Base-by-base conservation (phyloP, 2,329 filamentous ascomycete species). In the Stagonosporopsis cucurbitacearum region DNA sequence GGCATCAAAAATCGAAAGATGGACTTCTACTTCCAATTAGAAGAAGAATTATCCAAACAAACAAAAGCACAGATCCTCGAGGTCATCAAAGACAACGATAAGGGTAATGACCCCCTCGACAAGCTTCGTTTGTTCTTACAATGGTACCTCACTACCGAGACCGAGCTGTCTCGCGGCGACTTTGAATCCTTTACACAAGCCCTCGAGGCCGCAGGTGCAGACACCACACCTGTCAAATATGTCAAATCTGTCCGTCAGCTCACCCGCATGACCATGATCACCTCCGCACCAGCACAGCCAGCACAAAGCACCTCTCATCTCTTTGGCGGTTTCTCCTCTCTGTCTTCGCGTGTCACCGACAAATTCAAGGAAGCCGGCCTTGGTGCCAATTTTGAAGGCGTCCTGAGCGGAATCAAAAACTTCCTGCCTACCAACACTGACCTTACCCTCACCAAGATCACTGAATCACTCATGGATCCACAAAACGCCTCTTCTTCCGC, bases 211-310 rank as follows among this genome's bases (percentile, higher is more conserved):
- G 87, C 88, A 12, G 92, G 91, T 13, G 87, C 88, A 46, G 89
- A 97, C 70, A 88, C 87, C 13, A 88, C 88, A 17, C 88, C 90
- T 41, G 81, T 99, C 46, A 83, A 91, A 40, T 98, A 98, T 67
- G 86, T 99, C 66, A 88, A 69, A 47, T 64, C 69, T 87, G 90
- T 98, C 48, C 92, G 94, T 57, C 91, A 96, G 63, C 92, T 96
- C 46, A 98, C 94, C 5, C 92, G 95, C 62, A 97, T 98, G 92
- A 98, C 94, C 13, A 96, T 98, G 86, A 90, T 99, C 75, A 91
- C 93, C 4, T 96, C 93, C 1, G 88, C 93, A 26, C 88, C 90
- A 9, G 81, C 84, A 13, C 82, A 89, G 57, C 80, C 86, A 13
- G 81, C 84, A 17, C 84, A 88, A 65, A 85, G 86, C 62, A 75